These are phyloP conservation scores for Adansonia grandidieri DNA, from an alignment of 441 rosid genomes.

Conservation along the genomic window DNA sequence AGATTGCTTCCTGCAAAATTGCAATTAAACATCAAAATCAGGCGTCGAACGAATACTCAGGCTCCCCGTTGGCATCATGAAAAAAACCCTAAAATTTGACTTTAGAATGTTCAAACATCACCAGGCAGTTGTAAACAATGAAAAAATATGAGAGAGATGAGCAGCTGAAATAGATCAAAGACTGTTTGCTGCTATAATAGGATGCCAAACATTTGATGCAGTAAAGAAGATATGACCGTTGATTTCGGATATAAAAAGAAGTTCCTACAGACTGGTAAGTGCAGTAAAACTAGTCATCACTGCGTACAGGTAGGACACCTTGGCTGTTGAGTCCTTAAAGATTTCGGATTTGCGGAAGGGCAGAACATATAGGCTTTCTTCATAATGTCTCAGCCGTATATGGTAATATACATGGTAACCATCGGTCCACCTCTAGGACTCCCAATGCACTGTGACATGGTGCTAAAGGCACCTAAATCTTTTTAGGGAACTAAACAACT, in stretches of 20 bases:
- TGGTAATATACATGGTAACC: neutral
- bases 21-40: conserved; percentile 1
- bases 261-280: neutral
- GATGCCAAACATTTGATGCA: neutral
- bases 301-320: neutral
- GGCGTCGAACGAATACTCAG: neutral
- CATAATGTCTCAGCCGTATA: too few relatives aligned
- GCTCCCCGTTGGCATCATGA: neutral
- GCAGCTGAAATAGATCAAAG: neutral
- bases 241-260: neutral
- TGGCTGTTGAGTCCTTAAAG: neutral
- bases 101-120: neutral
- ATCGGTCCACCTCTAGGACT: neutral
- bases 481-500: neutral
- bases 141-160: neutral
- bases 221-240: neutral
- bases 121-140: neutral
- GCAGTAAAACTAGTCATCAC: neutral
- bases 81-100: neutral
- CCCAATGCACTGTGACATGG: too few relatives aligned
- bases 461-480: too few relatives aligned
- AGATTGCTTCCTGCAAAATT: conserved; percentile 79
- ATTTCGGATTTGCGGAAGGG: neutral
- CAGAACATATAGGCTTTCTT: neutral
- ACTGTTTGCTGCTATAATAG: neutral